Base-by-base conservation (phyloP, 192 early-diverging fungal genomes). In the Diversispora epigaea region DNA sequence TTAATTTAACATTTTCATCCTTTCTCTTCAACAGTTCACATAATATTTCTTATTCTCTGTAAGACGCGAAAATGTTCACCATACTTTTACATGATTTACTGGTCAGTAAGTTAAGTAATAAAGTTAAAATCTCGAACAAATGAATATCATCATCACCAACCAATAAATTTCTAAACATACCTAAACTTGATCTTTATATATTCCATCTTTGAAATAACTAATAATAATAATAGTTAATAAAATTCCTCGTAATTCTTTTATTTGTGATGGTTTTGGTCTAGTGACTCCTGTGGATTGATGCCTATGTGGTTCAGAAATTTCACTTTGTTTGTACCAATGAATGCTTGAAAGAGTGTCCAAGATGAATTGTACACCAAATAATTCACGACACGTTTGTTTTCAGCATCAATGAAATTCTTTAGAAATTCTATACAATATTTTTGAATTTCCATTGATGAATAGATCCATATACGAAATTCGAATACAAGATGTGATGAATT, bases 391-490 rank as follows among this genome's bases (percentile, higher is more conserved):
- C 73, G 65, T 75, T 63, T 65, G 61, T 54, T 75, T 75, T 9
- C 73, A 4, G 73, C 54, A 52, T 75, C 73, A 32, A 46, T 25
- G 54, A 75, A 75, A 43, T 43, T 75, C 43, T 75, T 75, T 15
- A 75, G 52, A 56, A 65, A 65, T 10, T 75, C 47, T n/a, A 75
- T 65, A 46, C 73, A 75, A 65, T 75, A 75, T 43, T 75, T 65
- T 65, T 75, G 73, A 49, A 75, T 65, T 10, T 75, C 73, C 32
- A 66, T 44, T 7, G 73, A 52, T 11, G 73, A 21, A 52, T 75
- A 75, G 62, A 75, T 75, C 73, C 73, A 75, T n/a, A 75, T 25
- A 43, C 62, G 45, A 52, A 75, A 75, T 61, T 75, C 73, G 65
- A 75, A 75, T 17, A 63, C 22, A 19, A 75, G 50, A 75, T 54